Evolutionary conservation across 768 basidiomycete genomes (phyloP), one percentile per base, ranked within the genome.

Genomic region (Trametes villosa): DNA sequence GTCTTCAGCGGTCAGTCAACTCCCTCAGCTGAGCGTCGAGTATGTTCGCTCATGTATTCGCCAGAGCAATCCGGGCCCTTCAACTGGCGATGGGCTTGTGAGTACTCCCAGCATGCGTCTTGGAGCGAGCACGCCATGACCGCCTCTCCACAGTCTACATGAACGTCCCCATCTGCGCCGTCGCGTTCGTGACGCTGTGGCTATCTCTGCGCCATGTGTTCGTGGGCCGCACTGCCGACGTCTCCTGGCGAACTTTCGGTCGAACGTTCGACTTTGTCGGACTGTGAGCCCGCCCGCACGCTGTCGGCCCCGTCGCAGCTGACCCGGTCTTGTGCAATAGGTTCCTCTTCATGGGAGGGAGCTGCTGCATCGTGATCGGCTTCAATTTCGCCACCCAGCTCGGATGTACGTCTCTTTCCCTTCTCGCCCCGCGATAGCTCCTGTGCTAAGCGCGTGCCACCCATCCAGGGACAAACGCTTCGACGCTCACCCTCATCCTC

Each of bases 1-100:
- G 67, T 88, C 57, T 94, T 94, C 75, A 92, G 91, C 69, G 78
- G 89, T 91, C 62, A 73, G 85, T 76, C 11, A 1, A 38, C 49
- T 48, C 56, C 38, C 22, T n/a, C n/a, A n/a, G n/a, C 49, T 20
- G 41, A 36, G 15, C 51, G n/a, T 51, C 26, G 20, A 18, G n/a
- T 20, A 46, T 40, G 41, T 17, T 4, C 44, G 57, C 53, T 52
- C 59, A 62, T 30, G 27, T 38, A 26, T 49, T 57, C 60, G 61
- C 42, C 54, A 65, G 56, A 54, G 31, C 46, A 48, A 2, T 59
- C 67, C 57, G 67, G 71, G 46, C 22, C 49, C 46, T 52, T 88
- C 54, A 85, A 78, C 67, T 94, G 92, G 92, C 81, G 92, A 81
- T 94, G 89, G 87, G 89, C 85, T 53, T 94, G 92, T 94, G 75